Conservation (phyloP, 2,329 filamentous ascomycete species). For the Thelonectria discophora region DNA sequence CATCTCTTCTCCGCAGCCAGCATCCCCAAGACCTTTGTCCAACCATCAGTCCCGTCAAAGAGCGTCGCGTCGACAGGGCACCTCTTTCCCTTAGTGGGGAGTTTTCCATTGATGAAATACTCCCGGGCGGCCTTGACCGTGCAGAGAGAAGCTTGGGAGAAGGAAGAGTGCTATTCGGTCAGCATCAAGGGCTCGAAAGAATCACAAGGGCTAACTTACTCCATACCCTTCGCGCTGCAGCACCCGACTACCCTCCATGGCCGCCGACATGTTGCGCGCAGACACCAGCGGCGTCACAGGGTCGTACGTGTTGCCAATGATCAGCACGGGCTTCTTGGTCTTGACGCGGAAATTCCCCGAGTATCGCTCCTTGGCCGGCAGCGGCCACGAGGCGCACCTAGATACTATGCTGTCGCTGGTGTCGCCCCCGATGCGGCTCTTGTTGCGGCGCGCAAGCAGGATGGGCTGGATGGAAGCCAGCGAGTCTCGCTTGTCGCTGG, state of each 20-base stretch:
- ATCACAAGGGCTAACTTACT: slow-evolving; percentile 41
- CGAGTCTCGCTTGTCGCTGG: slow-evolving; percentile 35
- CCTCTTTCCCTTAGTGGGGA: slow-evolving; percentile 27
- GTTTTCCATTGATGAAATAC: slow-evolving; percentile 32
- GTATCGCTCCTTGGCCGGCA: slow-evolving; percentile 50
- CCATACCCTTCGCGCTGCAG: slow-evolving; percentile 49
- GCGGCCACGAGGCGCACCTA: slow-evolving; percentile 50
- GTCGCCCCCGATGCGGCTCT: slow-evolving; percentile 44
- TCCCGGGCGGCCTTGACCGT: slow-evolving; percentile 22
- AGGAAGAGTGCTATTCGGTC: slow-evolving; percentile 22
- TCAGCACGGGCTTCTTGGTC: slow-evolving; percentile 47
- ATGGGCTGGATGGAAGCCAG: slow-evolving; percentile 43
- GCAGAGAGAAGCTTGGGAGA: slow-evolving; percentile 30
- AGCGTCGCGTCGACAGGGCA: slow-evolving; percentile 26
- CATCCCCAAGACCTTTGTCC: slow-evolving; percentile 22
- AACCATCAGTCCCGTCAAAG: slow-evolving; percentile 27
- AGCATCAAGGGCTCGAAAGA: background rate
- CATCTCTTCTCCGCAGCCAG: background rate
- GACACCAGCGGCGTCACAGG: slow-evolving; percentile 50
- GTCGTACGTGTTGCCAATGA: slow-evolving; percentile 52
- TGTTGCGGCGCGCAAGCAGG: slow-evolving; percentile 34
- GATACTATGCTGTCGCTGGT: slow-evolving; percentile 25
- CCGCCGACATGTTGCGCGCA: slow-evolving; percentile 48
- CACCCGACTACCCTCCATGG: slow-evolving; percentile 50
- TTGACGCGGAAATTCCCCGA: slow-evolving; percentile 45